Base-by-base conservation (phyloP, 78 protist genomes). In the Diacronema lutheri region DNA sequence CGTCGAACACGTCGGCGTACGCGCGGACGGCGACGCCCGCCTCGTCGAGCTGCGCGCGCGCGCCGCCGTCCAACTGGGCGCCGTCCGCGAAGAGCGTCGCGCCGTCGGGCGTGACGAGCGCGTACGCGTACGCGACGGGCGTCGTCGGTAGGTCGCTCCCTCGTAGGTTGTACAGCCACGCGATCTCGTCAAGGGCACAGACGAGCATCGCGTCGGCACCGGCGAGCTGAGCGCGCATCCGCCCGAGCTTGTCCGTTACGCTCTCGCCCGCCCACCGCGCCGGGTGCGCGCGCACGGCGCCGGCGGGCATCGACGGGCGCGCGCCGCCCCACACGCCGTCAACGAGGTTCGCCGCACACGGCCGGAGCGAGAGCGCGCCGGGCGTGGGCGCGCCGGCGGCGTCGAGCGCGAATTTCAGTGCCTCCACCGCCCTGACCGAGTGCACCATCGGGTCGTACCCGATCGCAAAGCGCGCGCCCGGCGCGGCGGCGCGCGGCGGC, bases 131-230 rank as follows among this genome's bases (percentile, higher is more conserved):
- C 13, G 77, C 44, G 35, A 85, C 83, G 29, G 74, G 88, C 14
- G 57, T 9, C 35, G 29, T 41, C 19, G 66, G 83, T 35, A 89
- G 40, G 46, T 68, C 76, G 21, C 26, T 4, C 33, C 76, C 76
- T 21, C 76, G 41, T 33, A 68, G 40, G 46, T 95, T 95, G 73
- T 90, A 80, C 50, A 81, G 86, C 86, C 86, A 81, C n/a, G 44
- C 60, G 31, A 95, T 86, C 78, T 95, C 96, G 85, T 95, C 95
- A 25, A 93, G 82, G 14, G 93, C 85, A 50, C 93, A 21, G 40
- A 95, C 79, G 60, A 92, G 77, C 55, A 90, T 11, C 20, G 77
- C 91, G 14, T 58, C 92, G 13, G 76, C 86, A 7, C 29, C 60
- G 5, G 81, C 29, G 16, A 38, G 21, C 23, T 4, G 40, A 12